These are phyloP conservation scores for Candida maltosa DNA, from an alignment of 805 yeast species.

Conservation along the genomic window DNA sequence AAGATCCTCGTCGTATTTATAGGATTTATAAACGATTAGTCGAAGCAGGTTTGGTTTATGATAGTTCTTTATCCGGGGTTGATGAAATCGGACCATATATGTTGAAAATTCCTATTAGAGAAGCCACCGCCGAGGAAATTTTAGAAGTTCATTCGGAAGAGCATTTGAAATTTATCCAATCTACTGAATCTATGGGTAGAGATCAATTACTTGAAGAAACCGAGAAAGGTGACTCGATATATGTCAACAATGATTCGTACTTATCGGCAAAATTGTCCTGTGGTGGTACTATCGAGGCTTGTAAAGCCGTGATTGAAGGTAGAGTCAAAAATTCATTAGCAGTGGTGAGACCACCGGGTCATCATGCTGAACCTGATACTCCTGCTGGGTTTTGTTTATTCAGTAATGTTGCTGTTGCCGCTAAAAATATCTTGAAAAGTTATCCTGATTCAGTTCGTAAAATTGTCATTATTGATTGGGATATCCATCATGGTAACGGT, in stretches of 20 bases:
- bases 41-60: slow-evolving; percentile 86
- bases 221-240: slow-evolving; percentile 90
- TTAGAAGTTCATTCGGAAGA: slow-evolving; percentile 79
- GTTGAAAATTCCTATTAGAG: slow-evolving; percentile 87
- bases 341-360: slow-evolving; percentile 98
- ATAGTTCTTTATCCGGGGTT: slow-evolving; percentile 67
- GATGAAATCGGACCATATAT: slow-evolving; percentile 82
- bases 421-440: slow-evolving; percentile 71
- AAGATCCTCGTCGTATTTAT: slow-evolving; percentile 94
- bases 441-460: slow-evolving; percentile 87
- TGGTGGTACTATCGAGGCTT: slow-evolving; percentile 96
- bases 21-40: slow-evolving; percentile 90
- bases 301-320: slow-evolving; percentile 92
- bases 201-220: slow-evolving; percentile 78
- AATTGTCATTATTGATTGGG: slow-evolving; percentile 93
- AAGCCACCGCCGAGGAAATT: slow-evolving; percentile 84
- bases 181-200: slow-evolving; percentile 73
- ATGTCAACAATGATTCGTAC: slow-evolving; percentile 86
- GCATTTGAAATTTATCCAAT: slow-evolving; percentile 71
- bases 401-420: slow-evolving; percentile 96
- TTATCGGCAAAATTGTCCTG: slow-evolving; percentile 87
- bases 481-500: slow-evolving; percentile 98
- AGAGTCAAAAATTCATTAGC: slow-evolving; percentile 89
- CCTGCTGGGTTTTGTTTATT: slow-evolving; percentile 97
- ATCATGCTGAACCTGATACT: slow-evolving; percentile 96